phyloP scores from a whole-genome alignment of 1,284 basidiomycete species.

The Rhodotorula sp. region DNA sequence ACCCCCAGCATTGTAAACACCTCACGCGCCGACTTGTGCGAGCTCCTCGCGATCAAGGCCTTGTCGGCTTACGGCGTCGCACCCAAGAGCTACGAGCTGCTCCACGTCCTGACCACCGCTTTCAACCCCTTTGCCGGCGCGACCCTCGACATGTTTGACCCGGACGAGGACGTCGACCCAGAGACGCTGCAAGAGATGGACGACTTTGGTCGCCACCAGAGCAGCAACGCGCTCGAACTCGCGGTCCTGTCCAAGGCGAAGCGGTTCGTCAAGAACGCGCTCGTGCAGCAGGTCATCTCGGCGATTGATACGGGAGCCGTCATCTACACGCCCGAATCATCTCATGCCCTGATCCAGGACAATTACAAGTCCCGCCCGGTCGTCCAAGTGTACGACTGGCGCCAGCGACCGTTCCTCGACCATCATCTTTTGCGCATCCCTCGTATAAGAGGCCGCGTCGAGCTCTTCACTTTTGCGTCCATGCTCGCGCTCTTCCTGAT shows the following conservation, averaged over 20 bases:
- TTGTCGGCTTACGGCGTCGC: slow-evolving; percentile 18
- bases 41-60: slow-evolving; percentile 42
- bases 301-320: slow-evolving; percentile 40
- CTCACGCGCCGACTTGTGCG: slow-evolving; percentile 42
- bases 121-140: slow-evolving; percentile 69
- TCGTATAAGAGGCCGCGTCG: slow-evolving; percentile 36
- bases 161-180: slow-evolving; percentile 25
- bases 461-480: slow-evolving; percentile 27
- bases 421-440: slow-evolving; percentile 43
- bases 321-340: slow-evolving; percentile 36
- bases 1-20: slow-evolving; percentile 35
- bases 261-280: slow-evolving; percentile 39
- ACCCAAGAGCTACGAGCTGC: slow-evolving; percentile 66
- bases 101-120: slow-evolving; percentile 63
- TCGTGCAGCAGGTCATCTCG: slow-evolving; percentile 41
- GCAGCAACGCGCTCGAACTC: slow-evolving; percentile 42
- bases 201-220: slow-evolving; percentile 31
- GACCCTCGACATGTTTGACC: slow-evolving; percentile 48
- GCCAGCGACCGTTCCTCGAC: slow-evolving; percentile 40
- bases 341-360: slow-evolving; percentile 40
- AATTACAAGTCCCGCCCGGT: slow-evolving; percentile 40
- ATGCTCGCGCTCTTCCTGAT: slow-evolving; percentile 43
- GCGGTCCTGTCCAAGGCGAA: slow-evolving; percentile 34
- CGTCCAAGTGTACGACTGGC: slow-evolving; percentile 41
- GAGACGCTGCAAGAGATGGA: slow-evolving; percentile 26